These are phyloP conservation scores for Phyllosticta citriasiana DNA, from an alignment of 2,329 filamentous ascomycete genomes.

Conservation along the genomic window DNA sequence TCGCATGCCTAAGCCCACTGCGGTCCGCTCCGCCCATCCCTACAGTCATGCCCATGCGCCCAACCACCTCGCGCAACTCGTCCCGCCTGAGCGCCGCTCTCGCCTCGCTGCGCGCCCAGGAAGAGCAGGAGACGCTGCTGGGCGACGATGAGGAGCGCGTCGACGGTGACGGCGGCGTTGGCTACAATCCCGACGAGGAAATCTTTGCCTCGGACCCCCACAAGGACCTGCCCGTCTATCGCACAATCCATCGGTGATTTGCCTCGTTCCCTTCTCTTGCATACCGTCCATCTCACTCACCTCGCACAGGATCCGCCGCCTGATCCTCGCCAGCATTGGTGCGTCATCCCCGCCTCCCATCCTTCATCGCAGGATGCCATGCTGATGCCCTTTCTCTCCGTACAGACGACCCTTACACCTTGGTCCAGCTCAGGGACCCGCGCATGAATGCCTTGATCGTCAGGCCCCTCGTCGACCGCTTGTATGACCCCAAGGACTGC, in stretches of 20 bases:
- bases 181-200: constrained; percentile 26
- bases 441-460: constrained; percentile 74
- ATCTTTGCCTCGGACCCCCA: constrained; percentile 45
- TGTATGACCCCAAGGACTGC: constrained; percentile 70
- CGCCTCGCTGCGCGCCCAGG: constrained; percentile 31
- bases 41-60: neutral
- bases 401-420: constrained; percentile 53
- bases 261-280: neutral
- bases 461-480: constrained; percentile 70
- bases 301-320: constrained; percentile 30
- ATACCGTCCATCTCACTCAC: neutral
- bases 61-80: constrained; percentile 14
- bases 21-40: neutral
- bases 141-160: constrained; percentile 31
- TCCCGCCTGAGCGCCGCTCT: constrained; percentile 28
- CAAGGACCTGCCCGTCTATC: constrained; percentile 60
- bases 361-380: neutral
- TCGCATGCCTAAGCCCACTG: neutral
- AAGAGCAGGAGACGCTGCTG: constrained; percentile 40
- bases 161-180: constrained; percentile 35
- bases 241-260: constrained; percentile 57
- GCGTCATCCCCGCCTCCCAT: constrained; percentile 9
- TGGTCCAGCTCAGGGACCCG: constrained; percentile 69
- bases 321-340: constrained; percentile 39
- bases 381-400: neutral